Evolutionary conservation across 1,284 basidiomycete species (phyloP).

Genomic region (Naganishia cerealis): DNA sequence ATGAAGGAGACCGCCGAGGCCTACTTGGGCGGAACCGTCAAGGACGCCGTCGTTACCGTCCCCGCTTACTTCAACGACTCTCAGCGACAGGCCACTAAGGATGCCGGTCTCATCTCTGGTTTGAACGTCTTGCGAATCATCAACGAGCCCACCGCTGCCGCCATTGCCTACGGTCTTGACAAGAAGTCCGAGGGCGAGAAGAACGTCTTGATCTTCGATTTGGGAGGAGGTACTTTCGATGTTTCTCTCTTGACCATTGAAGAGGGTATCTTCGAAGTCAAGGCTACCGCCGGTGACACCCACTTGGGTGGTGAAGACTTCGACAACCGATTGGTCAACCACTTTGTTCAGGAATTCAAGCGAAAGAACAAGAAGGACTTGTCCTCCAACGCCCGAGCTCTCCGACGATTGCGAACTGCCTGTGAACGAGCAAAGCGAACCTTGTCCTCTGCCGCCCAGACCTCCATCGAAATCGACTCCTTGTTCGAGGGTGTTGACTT

Average conservation of each 20-base stretch:
- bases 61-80: slow-evolving; percentile 95
- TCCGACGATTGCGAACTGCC: slow-evolving; percentile 94
- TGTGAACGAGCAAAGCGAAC: slow-evolving; percentile 99
- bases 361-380: slow-evolving; percentile 98
- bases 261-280: slow-evolving; percentile 98
- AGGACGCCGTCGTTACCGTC: slow-evolving; percentile 82
- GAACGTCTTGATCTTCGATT: slow-evolving; percentile 93
- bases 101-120: slow-evolving; percentile 84
- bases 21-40: slow-evolving; percentile 81
- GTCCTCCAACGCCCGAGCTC: slow-evolving; percentile 87
- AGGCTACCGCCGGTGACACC: slow-evolving; percentile 98
- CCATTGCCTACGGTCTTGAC: slow-evolving; percentile 87
- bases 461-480: slow-evolving; percentile 96
- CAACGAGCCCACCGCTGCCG: slow-evolving; percentile 93
- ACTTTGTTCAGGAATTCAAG: slow-evolving; percentile 98
- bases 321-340: slow-evolving; percentile 95
- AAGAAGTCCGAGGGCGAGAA: slow-evolving; percentile 76
- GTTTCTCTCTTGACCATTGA: slow-evolving; percentile 98
- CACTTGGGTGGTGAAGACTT: slow-evolving; percentile 99
- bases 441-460: slow-evolving; percentile 93
- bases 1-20: slow-evolving; percentile 99
- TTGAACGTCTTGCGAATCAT: slow-evolving; percentile 93
- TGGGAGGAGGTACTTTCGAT: slow-evolving; percentile 94
- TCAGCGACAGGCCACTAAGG: slow-evolving; percentile 92
- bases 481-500: slow-evolving; percentile 98